Conservation (phyloP, 2,329 filamentous ascomycete species). For the Fusarium sororula region DNA sequence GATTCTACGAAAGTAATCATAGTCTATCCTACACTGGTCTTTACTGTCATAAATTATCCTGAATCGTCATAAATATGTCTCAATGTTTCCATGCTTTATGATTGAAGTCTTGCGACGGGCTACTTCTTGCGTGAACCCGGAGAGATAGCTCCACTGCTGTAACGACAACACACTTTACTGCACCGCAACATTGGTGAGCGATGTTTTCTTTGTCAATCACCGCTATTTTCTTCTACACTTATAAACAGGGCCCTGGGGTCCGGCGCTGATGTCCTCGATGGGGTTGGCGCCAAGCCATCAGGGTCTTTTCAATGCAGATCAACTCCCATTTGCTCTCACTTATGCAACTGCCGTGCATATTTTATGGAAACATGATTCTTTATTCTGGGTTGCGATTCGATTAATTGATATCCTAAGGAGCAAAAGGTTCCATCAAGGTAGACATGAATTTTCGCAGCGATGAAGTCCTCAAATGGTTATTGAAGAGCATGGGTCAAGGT, state of each 20-base stretch:
- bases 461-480: not conserved
- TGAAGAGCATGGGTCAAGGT: no score
- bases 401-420: accelerated
- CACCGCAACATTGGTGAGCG: not conserved
- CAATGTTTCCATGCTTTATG: accelerated
- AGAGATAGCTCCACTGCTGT: not conserved
- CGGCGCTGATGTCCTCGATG: not conserved
- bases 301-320: not conserved
- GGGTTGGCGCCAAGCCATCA: not conserved
- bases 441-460: accelerated
- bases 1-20: accelerated
- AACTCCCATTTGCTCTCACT: not conserved
- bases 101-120: not conserved
- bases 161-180: not conserved
- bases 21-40: accelerated
- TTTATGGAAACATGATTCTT: not conserved
- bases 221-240: not conserved
- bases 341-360: not conserved
- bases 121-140: not conserved
- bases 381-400: no score
- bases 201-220: accelerated
- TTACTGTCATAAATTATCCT: not conserved
- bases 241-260: not conserved
- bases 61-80: accelerated
- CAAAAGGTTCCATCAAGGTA: not conserved